Evolutionary conservation across 805 yeast genomes (phyloP).

Genomic region (Ogataea glucozyma): DNA sequence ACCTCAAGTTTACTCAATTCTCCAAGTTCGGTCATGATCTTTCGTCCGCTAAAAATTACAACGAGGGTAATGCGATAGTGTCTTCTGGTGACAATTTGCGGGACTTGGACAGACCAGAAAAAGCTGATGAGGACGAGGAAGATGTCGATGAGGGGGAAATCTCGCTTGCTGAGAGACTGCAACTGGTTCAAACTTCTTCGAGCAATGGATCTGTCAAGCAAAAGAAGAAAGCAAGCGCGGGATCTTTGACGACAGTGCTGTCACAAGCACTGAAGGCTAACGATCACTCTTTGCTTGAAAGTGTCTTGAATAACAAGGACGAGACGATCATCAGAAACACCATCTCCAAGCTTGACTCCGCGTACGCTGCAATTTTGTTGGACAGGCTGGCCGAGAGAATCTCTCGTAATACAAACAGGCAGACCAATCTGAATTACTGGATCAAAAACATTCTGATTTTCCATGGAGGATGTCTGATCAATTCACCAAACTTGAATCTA

Average conservation of each 20-base stretch:
- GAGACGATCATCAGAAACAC: constrained; percentile 51
- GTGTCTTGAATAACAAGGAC: constrained; percentile 65
- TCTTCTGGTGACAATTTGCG: constrained; percentile 64
- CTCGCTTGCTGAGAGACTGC: constrained; percentile 56
- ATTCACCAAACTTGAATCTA: constrained; percentile 47
- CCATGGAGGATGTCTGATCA: constrained; percentile 52
- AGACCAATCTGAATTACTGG: constrained; percentile 53
- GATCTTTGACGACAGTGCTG: constrained; percentile 79
- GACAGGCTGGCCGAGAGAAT: constrained; percentile 55
- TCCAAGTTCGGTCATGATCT: constrained; percentile 50
- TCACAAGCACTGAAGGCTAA: constrained; percentile 86
- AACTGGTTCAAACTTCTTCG: constrained; percentile 27
- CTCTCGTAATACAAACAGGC: constrained; percentile 51
- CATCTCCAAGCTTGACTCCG: constrained; percentile 48
- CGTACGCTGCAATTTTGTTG: constrained; percentile 49
- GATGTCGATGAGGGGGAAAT: constrained; percentile 29
- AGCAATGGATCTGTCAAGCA: constrained; percentile 30
- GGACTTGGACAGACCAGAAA: constrained; percentile 51
- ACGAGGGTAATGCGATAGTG: constrained; percentile 60
- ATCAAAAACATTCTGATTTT: constrained; percentile 55
- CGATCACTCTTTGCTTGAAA: constrained; percentile 83
- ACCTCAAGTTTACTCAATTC: constrained; percentile 42
- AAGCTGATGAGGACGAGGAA: constrained; percentile 44
- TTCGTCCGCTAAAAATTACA: constrained; percentile 55
- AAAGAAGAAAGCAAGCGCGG: constrained; percentile 59